A percentile compares a stretch with the other conserved stretches of the same genome.
These are phyloP conservation scores for Coemansia sp. DNA, from an alignment of 192 early-diverging fungal species.

Conservation along the genomic window DNA sequence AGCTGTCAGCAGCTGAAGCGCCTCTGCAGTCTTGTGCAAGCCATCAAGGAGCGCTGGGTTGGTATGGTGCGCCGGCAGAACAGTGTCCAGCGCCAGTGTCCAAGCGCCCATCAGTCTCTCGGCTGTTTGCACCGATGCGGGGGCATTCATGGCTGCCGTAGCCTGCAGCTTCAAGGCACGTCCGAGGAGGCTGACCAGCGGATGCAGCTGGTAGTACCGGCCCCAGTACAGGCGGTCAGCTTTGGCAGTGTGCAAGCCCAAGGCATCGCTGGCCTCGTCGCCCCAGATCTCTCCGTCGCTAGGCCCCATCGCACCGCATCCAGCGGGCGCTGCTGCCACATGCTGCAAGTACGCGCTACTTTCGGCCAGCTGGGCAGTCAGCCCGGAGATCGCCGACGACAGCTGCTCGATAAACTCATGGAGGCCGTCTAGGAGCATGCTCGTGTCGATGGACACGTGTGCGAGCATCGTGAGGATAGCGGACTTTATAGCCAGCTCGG, in stretches of 20 bases:
- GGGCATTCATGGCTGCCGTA: conserved; percentile 10
- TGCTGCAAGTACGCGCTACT: conserved; percentile 18
- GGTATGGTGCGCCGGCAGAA: conserved; percentile 23
- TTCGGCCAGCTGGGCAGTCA: conserved; percentile 19
- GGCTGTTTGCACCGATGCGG: background rate
- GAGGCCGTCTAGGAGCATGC: conserved; percentile 21
- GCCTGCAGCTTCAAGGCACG: conserved; percentile 36
- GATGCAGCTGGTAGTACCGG: conserved; percentile 34
- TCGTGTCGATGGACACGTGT: conserved; percentile 23
- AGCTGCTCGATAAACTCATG: conserved; percentile 22
- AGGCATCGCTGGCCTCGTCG: conserved; percentile 26
- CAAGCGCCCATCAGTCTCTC: conserved; percentile 26
- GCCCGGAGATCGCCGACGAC: conserved; percentile 14
- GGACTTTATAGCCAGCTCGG: conserved; percentile 24
- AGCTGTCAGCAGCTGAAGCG: conserved; percentile 15
- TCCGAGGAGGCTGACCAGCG: conserved; percentile 44
- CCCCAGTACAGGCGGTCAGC: conserved; percentile 45
- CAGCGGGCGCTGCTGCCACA: background rate
- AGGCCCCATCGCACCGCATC: conserved; percentile 1
- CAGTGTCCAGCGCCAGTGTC: conserved; percentile 11
- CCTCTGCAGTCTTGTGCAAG: conserved; percentile 25
- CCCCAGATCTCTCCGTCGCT: conserved; percentile 10
- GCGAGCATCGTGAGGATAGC: conserved; percentile 33
- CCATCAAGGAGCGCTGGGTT: conserved; percentile 38
- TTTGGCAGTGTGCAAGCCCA: conserved; percentile 28